These are phyloP conservation scores for Apiospora kogelbergensis DNA, from an alignment of 2,329 filamentous ascomycete species.

Conservation along the genomic window DNA sequence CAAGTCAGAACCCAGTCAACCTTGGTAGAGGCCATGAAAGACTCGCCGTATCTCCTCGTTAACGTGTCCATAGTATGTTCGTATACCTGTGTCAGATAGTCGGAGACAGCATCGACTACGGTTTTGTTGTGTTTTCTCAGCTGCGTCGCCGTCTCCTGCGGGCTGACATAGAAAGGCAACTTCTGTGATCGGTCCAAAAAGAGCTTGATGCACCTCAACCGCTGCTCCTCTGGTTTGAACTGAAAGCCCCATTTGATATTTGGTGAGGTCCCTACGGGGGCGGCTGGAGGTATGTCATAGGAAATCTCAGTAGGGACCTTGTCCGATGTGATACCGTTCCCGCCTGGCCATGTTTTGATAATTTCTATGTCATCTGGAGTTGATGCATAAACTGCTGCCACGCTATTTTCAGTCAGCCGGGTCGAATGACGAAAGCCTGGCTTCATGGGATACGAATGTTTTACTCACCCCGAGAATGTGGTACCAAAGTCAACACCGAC, in stretches of 20 bases:
- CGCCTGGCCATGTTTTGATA: constrained; percentile 82
- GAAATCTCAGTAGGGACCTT: constrained; percentile 83
- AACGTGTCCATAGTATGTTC: constrained; percentile 78
- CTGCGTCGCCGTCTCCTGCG: constrained; percentile 73
- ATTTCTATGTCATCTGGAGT: constrained; percentile 80
- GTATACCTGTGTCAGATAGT: constrained; percentile 76
- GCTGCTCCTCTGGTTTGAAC: constrained; percentile 74
- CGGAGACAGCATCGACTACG: constrained; percentile 75
- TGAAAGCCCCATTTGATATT: constrained; percentile 78
- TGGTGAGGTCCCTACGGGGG: constrained; percentile 41
- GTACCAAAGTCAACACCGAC: constrained; percentile 83
- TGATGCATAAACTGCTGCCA: constrained; percentile 72
- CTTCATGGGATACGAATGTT: background rate
- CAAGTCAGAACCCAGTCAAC: constrained; percentile 80
- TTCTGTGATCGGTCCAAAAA: constrained; percentile 81
- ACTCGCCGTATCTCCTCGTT: constrained; percentile 71
- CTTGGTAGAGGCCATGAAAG: constrained; percentile 73
- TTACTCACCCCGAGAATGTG: constrained; percentile 73
- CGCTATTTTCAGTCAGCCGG: constrained; percentile 39
- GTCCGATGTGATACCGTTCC: constrained; percentile 83
- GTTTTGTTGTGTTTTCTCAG: constrained; percentile 74
- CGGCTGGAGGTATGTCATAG: constrained; percentile 46
- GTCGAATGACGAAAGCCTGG: background rate
- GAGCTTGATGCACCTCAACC: constrained; percentile 79
- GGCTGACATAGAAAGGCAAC: constrained; percentile 77